Percentiles rank a stretch among this genome's conserved stretches.
Conservation (phyloP, 352 stramenopile species). For the Thalassiosira hispida region DNA sequence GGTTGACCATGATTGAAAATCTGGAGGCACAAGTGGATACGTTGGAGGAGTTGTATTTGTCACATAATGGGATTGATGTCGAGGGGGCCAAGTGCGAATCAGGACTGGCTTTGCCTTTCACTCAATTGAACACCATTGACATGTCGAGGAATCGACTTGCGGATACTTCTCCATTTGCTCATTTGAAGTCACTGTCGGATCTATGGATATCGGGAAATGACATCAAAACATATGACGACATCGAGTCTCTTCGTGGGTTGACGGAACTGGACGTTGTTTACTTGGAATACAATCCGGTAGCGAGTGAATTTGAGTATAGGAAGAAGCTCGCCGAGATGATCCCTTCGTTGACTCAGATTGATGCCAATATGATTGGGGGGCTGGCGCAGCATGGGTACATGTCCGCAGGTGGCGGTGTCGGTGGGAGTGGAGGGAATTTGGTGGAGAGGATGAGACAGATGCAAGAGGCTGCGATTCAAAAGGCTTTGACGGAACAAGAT, state of each 20-base stretch:
- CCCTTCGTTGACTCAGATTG: constrained; percentile 93
- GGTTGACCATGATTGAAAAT: constrained; percentile 92
- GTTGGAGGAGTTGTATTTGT: constrained; percentile 97
- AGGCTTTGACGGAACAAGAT: constrained; percentile 25
- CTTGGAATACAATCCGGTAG: constrained; percentile 94
- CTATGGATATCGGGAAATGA: constrained; percentile 85
- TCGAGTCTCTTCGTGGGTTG: constrained; percentile 61
- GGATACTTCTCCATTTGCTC: constrained; percentile 64
- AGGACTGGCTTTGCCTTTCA: constrained; percentile 88
- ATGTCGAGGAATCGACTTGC: constrained; percentile 83
- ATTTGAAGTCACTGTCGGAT: constrained; percentile 73
- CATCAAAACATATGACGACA: constrained; percentile 74
- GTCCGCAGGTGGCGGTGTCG: background rate
- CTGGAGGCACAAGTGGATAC: constrained; percentile 86
- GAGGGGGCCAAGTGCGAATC: constrained; percentile 88
- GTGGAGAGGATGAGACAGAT: constrained; percentile 67
- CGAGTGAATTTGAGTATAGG: constrained; percentile 93
- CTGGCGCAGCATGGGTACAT: constrained; percentile 37
- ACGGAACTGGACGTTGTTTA: constrained; percentile 91
- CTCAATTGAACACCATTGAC: constrained; percentile 84
- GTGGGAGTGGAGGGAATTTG: constrained; percentile 19
- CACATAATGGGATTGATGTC: constrained; percentile 95
- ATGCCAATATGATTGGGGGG: constrained; percentile 86
- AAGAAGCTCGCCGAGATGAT: constrained; percentile 91
- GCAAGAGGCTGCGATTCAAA: constrained; percentile 65